Evolutionary conservation across 1,284 basidiomycete species (phyloP), one percentile per base, ranked within the genome.

Genomic region (Ustilago vetiveriae): DNA sequence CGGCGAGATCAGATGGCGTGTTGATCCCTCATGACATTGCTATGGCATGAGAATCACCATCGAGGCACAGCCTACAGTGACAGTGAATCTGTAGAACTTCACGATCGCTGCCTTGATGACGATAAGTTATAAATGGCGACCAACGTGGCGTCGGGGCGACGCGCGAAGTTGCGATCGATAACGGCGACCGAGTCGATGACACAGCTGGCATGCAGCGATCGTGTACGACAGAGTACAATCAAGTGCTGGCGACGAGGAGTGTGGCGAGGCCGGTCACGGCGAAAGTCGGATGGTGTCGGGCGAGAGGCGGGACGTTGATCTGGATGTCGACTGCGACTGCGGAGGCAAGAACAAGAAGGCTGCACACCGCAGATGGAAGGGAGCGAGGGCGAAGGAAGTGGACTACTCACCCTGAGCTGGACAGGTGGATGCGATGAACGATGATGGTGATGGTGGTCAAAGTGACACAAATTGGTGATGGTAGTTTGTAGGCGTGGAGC

Each of bases 391-490:
- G 17, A 29, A 9, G 27, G 45, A 35, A 13, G n/a, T 23, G 32
- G 27, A 26, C 32, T 45, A 65, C 62, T 58, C 35, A 65, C 62
- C 50, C 62, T 65, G 54, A 46, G 38, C 16, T 54, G 46, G 41
- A 53, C 62, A 58, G 62, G 50, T 41, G 50, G 62, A 65, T 60
- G 40, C 37, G 33, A 30, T 38, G 29, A 30, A n/a, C 26, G 62
- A 43, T 57, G 50, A 29, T 32, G 37, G 26, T 47, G 45, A 35
- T 47, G 45, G 57, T 57, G 62, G 51, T 53, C 42, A 53, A 57
- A 57, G 50, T 50, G 60, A 64, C 49, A 57, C 53, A 24, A 39
- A 23, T n/a, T 29, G 48, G 49, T 48, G 41, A 49, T 47, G 37
- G 49, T 49, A 17, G 44, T 46, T 38, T 40, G 49, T 53, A 50